Base-by-base conservation (phyloP, 768 basidiomycete genomes). In the Crassisporium funariophilum region DNA sequence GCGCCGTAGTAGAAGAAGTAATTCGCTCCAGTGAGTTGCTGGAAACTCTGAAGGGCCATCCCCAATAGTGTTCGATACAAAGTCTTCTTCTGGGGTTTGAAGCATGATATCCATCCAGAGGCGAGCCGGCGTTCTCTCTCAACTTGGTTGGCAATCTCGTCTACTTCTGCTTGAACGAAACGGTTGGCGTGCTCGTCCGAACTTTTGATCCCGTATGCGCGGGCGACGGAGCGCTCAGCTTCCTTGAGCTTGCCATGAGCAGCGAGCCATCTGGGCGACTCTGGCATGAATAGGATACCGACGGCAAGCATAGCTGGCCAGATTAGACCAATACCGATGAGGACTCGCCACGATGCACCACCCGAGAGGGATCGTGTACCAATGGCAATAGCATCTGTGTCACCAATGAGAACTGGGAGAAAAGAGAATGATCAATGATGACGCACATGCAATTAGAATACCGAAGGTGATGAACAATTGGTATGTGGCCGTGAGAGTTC, bases 11-110 rank as follows among this genome's bases (percentile, higher is more conserved):
- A 85, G 68, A 83, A 83, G 67, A 84, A 84, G 59, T 82, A 84
- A 62, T 84, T 84, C 3, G 81, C 82, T 16, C 83, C 82, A 0
- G 83, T 88, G 25, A 88, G 75, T 60, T 89, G 86, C 59, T 89
- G 86, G 51, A 87, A 71, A 47, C 73, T 76, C 65, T 89, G 87
- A 16, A 91, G 65, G 2, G 72, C 62, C 78, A 86, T 86, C 38
- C 82, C 78, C 21, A 84, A 70, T 4, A 81, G 53, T 2, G 85
- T 86, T 46, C 84, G 71, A 61, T 88, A 88, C 1, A 82, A 71
- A 4, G 76, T 76, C 68, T 81, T 86, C 61, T 79, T 73, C 29
- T 57, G 45, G 0, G 72, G 68, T 46, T 59, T 66, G 71, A 89
- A 88, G 62, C 84, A 86, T 47, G 85, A 83, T n/a, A 80, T 46